Conservation (phyloP, 192 early-diverging fungal species). For the Lobosporangium transversale region DNA sequence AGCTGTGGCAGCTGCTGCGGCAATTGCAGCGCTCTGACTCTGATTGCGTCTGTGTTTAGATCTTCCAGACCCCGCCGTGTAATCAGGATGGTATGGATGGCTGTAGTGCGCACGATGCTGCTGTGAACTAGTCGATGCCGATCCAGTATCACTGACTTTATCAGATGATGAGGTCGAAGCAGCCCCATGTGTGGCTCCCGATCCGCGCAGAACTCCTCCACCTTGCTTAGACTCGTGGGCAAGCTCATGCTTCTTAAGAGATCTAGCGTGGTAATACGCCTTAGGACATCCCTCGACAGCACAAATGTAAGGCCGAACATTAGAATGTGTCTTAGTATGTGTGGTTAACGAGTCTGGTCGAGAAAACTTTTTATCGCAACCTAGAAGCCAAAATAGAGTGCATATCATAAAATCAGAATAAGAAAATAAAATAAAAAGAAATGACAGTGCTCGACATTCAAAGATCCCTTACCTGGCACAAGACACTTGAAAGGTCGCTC, state of each 20-base stretch:
- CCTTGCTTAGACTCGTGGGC: slow-evolving; percentile 51
- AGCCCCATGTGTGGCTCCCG: slow-evolving; percentile 21
- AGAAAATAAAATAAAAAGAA: background rate
- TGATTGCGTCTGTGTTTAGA: slow-evolving; percentile 38
- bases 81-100: slow-evolving; percentile 38
- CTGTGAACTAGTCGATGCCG: background rate
- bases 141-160: background rate
- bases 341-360: slow-evolving; percentile 59
- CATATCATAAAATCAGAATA: background rate
- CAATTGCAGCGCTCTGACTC: slow-evolving; percentile 23
- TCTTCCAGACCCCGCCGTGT: slow-evolving; percentile 19
- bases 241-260: slow-evolving; percentile 69
- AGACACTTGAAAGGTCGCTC: slow-evolving; percentile 76
- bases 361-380: slow-evolving; percentile 60
- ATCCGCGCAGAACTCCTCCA: slow-evolving; percentile 16
- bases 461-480: slow-evolving; percentile 52
- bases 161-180: slow-evolving; percentile 4
- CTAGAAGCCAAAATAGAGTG: slow-evolving; percentile 19
- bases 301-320: slow-evolving; percentile 65
- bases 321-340: slow-evolving; percentile 68
- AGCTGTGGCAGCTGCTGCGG: background rate
- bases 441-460: too few species aligned
- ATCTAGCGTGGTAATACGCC: slow-evolving; percentile 71
- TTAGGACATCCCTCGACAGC: slow-evolving; percentile 61
- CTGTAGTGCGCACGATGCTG: slow-evolving; percentile 25